Evolutionary conservation across 805 yeast genomes (phyloP).

Genomic region (Candida ipomoeae): DNA sequence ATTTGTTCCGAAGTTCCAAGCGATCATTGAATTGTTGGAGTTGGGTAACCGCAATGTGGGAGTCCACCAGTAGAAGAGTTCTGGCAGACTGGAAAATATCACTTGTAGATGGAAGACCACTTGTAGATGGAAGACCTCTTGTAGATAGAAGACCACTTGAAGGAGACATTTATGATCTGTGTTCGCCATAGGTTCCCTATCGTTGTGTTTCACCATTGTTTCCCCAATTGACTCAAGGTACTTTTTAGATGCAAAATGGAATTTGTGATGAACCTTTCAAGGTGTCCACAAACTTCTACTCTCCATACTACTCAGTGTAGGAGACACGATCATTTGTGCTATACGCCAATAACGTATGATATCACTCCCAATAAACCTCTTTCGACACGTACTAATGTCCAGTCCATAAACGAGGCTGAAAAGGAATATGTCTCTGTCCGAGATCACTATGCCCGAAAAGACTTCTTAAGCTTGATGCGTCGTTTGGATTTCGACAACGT

Average conservation of each 20-base stretch:
- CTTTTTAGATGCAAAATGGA: background rate
- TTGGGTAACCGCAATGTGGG: background rate
- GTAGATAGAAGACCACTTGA: too few relatives aligned
- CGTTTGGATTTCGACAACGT: slow-evolving; percentile 7
- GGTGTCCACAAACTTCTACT: slow-evolving; percentile 6
- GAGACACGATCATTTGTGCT: slow-evolving; percentile 10
- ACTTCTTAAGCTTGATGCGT: slow-evolving; percentile 25
- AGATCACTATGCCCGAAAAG: slow-evolving; percentile 24
- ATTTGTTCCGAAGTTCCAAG: background rate
- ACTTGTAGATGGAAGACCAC: too few relatives aligned
- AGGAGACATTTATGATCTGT: too few relatives aligned
- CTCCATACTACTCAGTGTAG: slow-evolving; percentile 14
- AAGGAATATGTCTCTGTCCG: slow-evolving; percentile 27
- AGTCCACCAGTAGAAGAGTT: background rate
- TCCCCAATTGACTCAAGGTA: background rate
- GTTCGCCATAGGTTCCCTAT: background rate
- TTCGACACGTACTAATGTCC: background rate
- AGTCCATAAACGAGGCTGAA: slow-evolving; percentile 17
- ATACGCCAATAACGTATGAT: slow-evolving; percentile 10
- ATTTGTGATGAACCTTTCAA: background rate
- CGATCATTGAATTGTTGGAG: background rate
- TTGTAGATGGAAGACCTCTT: too few relatives aligned
- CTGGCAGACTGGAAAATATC: background rate
- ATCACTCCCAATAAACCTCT: background rate
- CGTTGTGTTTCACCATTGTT: background rate